Conservation (phyloP, 2,329 filamentous ascomycete genomes). For the Albifimbria verrucaria region DNA sequence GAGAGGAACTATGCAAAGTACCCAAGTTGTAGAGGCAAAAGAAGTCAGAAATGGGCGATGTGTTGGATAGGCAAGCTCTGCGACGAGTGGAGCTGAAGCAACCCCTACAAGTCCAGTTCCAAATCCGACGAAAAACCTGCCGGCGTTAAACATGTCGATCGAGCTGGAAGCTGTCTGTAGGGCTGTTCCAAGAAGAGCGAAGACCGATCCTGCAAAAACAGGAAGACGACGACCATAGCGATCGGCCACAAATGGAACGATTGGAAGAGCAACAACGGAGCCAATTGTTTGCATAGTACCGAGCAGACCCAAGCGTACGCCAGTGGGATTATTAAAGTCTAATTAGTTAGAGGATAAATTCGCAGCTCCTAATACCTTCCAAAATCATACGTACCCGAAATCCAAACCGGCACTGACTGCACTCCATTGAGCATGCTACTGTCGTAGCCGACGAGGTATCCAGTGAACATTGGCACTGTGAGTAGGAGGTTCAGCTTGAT, state of each 20-base stretch:
- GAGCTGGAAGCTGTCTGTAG: constrained; percentile 21
- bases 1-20: constrained; percentile 1
- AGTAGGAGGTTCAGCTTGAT: constrained; percentile 24
- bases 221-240: constrained; percentile 25
- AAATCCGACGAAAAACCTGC: constrained; percentile 25
- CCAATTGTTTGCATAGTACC: constrained; percentile 26
- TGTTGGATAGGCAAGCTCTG: constrained; percentile 28
- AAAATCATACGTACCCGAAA: constrained; percentile 34
- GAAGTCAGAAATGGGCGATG: constrained; percentile 35
- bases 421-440: constrained; percentile 31
- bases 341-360: background rate
- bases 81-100: constrained; percentile 25
- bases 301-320: constrained; percentile 23
- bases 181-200: constrained; percentile 17
- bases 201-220: constrained; percentile 6
- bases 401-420: constrained; percentile 33
- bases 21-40: constrained; percentile 41
- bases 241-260: constrained; percentile 30
- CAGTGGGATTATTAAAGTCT: constrained; percentile 27
- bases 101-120: constrained; percentile 21
- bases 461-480: constrained; percentile 28
- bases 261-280: constrained; percentile 24
- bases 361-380: background rate
- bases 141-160: constrained; percentile 24
- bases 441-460: constrained; percentile 34